Percentiles rank a stretch among this genome's conserved stretches.
Conservation (phyloP, 2,329 filamentous ascomycete species). For the Verticillium isaacii region DNA sequence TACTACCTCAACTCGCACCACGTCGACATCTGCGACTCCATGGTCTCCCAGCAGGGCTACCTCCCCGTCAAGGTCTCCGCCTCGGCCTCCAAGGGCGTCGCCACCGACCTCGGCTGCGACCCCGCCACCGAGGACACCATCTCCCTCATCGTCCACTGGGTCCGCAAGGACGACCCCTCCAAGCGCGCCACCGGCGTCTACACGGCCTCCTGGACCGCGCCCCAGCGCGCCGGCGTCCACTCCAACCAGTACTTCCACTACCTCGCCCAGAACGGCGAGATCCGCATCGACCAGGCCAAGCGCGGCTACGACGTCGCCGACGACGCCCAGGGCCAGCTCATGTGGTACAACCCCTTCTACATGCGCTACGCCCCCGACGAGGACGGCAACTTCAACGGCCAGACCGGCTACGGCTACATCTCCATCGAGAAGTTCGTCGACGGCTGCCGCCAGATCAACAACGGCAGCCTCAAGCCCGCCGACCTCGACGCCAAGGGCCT, state of each 20-base stretch:
- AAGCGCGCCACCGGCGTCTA: constrained; percentile 84
- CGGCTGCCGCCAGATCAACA: constrained; percentile 73
- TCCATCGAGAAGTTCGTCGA: constrained; percentile 96
- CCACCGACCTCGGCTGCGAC: constrained; percentile 72
- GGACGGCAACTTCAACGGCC: constrained; percentile 88
- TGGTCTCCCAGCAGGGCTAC: constrained; percentile 72
- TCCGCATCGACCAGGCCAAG: constrained; percentile 89
- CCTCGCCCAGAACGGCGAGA: constrained; percentile 77
- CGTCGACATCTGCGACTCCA: constrained; percentile 86
- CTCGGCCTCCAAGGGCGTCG: constrained; percentile 72
- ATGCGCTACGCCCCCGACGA: constrained; percentile 94
- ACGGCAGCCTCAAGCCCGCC: constrained; percentile 64
- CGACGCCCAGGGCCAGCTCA: constrained; percentile 63
- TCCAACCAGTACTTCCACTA: constrained; percentile 98
- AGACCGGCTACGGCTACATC: constrained; percentile 88
- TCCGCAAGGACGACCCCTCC: constrained; percentile 60
- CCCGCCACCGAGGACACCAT: constrained; percentile 88
- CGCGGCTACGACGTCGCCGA: constrained; percentile 92
- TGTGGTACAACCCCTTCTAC: constrained; percentile 93
- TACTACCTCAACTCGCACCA: constrained; percentile 97
- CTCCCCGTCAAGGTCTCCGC: constrained; percentile 75
- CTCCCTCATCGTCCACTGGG: constrained; percentile 84
- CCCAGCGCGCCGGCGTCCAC: constrained; percentile 89
- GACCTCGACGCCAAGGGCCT: constrained; percentile 76
- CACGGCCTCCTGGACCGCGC: constrained; percentile 91